phyloP scores from a whole-genome alignment of 352 stramenopile species.

The Pseudoperonospora humuli region DNA sequence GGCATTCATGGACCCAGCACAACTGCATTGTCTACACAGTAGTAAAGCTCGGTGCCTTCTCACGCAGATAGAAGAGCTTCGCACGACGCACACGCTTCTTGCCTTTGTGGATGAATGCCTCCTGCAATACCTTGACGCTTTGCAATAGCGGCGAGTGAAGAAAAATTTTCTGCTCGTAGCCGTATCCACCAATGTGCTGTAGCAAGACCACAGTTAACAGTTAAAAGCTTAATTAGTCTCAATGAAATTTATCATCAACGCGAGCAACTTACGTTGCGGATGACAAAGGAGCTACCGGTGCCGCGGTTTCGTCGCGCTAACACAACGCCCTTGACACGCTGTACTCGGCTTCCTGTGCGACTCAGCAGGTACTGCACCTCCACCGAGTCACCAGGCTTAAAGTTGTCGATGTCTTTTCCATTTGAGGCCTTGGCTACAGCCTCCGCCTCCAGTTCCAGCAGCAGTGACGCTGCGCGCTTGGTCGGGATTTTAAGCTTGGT shows the following conservation, averaged over 20 bases:
- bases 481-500: conserved; percentile 79
- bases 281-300: conserved; percentile 77
- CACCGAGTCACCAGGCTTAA: conserved; percentile 71
- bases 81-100: conserved; percentile 86
- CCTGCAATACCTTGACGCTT: conserved; percentile 81
- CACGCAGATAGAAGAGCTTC: conserved; percentile 87
- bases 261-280: conserved; percentile 62
- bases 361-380: conserved; percentile 79
- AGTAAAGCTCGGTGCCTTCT: conserved; percentile 77
- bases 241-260: neutral
- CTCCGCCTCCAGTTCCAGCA: conserved; percentile 63
- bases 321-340: conserved; percentile 77
- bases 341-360: conserved; percentile 58
- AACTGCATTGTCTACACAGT: conserved; percentile 47
- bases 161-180: conserved; percentile 86
- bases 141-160: conserved; percentile 83
- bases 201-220: neutral
- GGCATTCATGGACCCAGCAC: conserved; percentile 9
- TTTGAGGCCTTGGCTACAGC: conserved; percentile 53
- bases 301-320: conserved; percentile 73
- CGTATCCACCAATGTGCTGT: conserved; percentile 78
- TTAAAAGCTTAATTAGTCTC: neutral
- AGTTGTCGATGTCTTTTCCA: conserved; percentile 59
- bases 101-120: conserved; percentile 88
- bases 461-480: conserved; percentile 58